phyloP scores from a whole-genome alignment of 176 grass and related monocot genomes.

The Cenchrus purpureus region DNA sequence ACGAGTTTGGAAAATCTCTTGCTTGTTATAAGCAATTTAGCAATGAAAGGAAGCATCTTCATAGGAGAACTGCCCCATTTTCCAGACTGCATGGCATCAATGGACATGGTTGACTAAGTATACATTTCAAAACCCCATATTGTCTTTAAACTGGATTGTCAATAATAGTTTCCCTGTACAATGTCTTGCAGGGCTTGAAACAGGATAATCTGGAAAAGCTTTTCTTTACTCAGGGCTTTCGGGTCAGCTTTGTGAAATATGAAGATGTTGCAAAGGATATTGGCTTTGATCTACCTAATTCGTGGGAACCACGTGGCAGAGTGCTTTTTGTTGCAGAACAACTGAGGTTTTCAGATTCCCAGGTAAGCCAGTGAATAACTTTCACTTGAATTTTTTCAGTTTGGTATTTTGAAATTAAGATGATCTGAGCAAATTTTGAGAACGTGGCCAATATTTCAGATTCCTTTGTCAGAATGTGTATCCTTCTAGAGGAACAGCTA shows the following conservation, averaged over 20 bases:
- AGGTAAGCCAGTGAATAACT: constrained; percentile 53
- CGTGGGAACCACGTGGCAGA: constrained; percentile 28
- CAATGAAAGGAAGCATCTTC: constrained; percentile 82
- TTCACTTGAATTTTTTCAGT: background rate
- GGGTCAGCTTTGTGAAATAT: constrained; percentile 51
- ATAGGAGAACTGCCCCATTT: constrained; percentile 67
- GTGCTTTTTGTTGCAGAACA: constrained; percentile 81
- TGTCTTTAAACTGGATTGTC: constrained; percentile 9
- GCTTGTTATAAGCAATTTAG: constrained; percentile 68
- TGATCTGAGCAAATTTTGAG: background rate
- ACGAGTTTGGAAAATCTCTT: constrained; percentile 67
- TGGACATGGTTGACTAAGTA: constrained; percentile 51
- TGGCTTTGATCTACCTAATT: constrained; percentile 42
- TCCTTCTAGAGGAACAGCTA: background rate
- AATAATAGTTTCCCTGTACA: constrained; percentile 34
- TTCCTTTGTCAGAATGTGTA: background rate
- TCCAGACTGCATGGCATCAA: constrained; percentile 39
- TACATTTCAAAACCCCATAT: constrained; percentile 24
- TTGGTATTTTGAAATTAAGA: background rate
- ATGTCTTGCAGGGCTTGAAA: constrained; percentile 47
- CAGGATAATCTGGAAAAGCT: constrained; percentile 61
- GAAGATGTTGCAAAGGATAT: constrained; percentile 55
- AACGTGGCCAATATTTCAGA: background rate
- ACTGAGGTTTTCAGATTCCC: constrained; percentile 81
- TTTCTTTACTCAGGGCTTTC: constrained; percentile 72